Conservation (phyloP, 106 monocot genomes). For the Allium fistulosum region DNA sequence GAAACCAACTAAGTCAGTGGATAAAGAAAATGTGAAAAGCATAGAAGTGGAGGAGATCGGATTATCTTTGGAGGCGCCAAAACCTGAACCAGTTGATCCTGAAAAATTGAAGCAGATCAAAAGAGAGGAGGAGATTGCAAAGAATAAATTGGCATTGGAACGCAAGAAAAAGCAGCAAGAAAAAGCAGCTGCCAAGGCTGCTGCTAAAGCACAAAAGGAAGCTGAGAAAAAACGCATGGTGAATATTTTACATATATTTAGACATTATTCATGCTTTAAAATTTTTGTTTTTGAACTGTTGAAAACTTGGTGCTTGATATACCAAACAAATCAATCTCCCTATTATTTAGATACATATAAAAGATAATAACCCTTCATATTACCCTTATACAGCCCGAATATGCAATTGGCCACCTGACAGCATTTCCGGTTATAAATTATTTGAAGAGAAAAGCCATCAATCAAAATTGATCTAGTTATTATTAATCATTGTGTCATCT, state of each 20-base stretch:
- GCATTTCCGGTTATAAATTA: no score
- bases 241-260: slow-evolving; percentile 1
- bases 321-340: no score
- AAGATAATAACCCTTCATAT: no score
- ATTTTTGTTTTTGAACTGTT: no score
- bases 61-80: slow-evolving; percentile 19
- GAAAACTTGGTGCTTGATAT: no score
- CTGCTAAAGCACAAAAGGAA: slow-evolving; percentile 51
- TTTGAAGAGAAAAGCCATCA: no score
- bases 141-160: slow-evolving; percentile 64
- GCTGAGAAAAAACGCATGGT: slow-evolving; percentile 65
- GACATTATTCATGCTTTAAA: no score
- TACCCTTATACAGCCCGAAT: no score
- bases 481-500: no score
- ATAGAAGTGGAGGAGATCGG: slow-evolving; percentile 4
- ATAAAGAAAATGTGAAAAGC: slow-evolving; percentile 10
- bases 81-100: slow-evolving; percentile 24
- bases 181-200: slow-evolving; percentile 65
- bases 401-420: no score
- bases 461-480: no score
- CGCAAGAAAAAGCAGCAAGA: slow-evolving; percentile 73
- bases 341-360: no score
- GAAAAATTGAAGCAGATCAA: slow-evolving; percentile 60
- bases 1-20: slow-evolving; percentile 16
- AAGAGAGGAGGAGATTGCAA: slow-evolving; percentile 77